Evolutionary conservation across 2,329 filamentous ascomycete species (phyloP), one percentile per base, ranked within the genome.

Genomic region (Lanzia echinophila): DNA sequence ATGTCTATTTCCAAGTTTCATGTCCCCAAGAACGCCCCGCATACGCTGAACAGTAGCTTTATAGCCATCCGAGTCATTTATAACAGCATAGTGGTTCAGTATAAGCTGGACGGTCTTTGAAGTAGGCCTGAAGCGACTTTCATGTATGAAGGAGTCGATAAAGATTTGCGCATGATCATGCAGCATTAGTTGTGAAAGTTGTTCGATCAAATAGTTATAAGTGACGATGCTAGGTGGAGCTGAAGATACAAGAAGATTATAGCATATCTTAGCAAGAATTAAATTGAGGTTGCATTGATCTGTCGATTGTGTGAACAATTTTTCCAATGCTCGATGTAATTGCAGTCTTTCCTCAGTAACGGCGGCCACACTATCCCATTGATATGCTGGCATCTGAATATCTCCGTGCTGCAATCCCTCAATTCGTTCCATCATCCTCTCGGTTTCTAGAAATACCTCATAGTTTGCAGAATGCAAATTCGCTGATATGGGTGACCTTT

Each of bases 171-270:
- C 75, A 17, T 85, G 69, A 36, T 71, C 69, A 53, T 76, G 72
- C 50, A 76, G 71, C 28, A 75, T 71, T 5, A 76, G 65, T 32
- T 74, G 72, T 50, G 78, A 75, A 48, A 92, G 82, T n/a, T 80
- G 79, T n/a, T 79, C 67, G 2, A 92, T 77, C 24, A 94, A 74
- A 12, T 78, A 76, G 64, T 90, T 90, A 71, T 84, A 89, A 3
- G 84, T 89, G 59, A 82, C 75, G 34, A 87, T 77, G 57, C 81
- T 81, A 0, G 87, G 86, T 0, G 82, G 79, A 17, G 79, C 73
- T 2, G 76, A 67, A 2, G 81, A 82, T 3, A 81, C 71, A 15
- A 89, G 74, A 3, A 94, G 71, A 63, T 88, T 89, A 68, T 84
- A 84, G 55, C 73, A 77, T 17, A 81, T 69, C 52, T 73, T 71